phyloP scores from a whole-genome alignment of 176 grass and related monocot species.

The Thinopyrum elongatum region DNA sequence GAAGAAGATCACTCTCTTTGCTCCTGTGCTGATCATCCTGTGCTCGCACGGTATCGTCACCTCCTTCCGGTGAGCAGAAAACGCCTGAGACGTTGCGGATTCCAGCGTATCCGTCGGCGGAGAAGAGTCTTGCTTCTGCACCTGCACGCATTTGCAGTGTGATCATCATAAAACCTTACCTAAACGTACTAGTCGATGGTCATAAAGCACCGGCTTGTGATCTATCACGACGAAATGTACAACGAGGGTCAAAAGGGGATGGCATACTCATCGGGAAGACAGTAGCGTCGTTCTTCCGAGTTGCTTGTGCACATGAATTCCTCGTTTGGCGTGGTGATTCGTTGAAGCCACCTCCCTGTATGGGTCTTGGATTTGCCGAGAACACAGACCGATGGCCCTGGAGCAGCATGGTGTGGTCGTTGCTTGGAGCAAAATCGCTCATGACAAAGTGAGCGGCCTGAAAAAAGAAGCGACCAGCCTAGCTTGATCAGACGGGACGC shows the following conservation, averaged over 20 bases:
- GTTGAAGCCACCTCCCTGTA: neutral
- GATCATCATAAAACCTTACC: neutral
- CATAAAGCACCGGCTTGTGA: too few relatives aligned
- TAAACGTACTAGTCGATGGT: too few relatives aligned
- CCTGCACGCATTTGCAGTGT: neutral
- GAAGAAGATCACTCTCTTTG: slow-evolving; percentile 23
- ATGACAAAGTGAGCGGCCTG: neutral
- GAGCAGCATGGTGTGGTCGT: neutral
- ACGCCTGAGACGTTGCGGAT: neutral
- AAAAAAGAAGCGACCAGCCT: neutral
- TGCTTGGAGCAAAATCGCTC: slow-evolving; percentile 2
- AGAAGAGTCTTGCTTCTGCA: neutral
- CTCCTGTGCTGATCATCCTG: slow-evolving; percentile 18
- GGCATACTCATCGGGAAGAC: neutral
- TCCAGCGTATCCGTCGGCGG: neutral
- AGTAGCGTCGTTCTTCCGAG: neutral
- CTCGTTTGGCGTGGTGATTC: neutral
- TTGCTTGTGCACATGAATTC: neutral
- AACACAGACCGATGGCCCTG: neutral
- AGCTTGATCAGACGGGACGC: neutral
- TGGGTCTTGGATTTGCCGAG: neutral
- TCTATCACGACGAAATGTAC: too few relatives aligned
- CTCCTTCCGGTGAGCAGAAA: neutral
- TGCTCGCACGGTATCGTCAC: neutral
- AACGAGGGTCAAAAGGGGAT: neutral